Evolutionary conservation across 202 grass and related monocot species (phyloP).

Genomic region (Musa balbisiana): DNA sequence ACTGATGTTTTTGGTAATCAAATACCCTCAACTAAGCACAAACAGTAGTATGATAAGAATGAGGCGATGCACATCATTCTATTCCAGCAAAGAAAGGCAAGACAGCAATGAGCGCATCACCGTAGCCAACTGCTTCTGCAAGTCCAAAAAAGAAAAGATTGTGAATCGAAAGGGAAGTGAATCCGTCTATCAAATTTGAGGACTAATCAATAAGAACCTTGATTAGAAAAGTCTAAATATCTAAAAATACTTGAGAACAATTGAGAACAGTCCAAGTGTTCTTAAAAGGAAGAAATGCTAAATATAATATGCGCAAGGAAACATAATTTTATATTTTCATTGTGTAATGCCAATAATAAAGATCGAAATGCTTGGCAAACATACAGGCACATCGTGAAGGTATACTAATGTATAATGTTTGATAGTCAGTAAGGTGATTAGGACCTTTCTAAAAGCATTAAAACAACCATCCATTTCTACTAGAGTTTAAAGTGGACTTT

Average conservation of each 20-base stretch:
- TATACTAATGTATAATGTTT: neutral
- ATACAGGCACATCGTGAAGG: neutral
- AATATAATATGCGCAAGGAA: neutral
- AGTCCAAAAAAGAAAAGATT: neutral
- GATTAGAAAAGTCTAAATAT: neutral
- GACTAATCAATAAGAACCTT: no score
- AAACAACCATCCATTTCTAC: no score
- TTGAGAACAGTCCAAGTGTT: neutral
- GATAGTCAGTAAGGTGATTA: neutral
- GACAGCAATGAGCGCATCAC: constrained; percentile 34
- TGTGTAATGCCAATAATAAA: neutral
- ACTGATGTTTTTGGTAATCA: no score
- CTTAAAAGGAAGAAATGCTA: neutral
- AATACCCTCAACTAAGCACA: neutral
- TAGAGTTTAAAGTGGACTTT: no score
- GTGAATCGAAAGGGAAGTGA: no score
- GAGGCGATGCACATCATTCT: neutral
- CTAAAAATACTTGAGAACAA: neutral
- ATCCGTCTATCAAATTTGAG: no score
- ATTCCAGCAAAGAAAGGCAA: constrained; percentile 33
- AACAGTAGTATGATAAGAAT: neutral
- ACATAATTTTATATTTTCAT: neutral
- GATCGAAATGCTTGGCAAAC: neutral
- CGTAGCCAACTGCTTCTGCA: constrained; percentile 42
- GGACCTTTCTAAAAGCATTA: neutral